Evolutionary conservation across 176 grass and related monocot species (phyloP).

Genomic region (Dendrocalamus sinicus): DNA sequence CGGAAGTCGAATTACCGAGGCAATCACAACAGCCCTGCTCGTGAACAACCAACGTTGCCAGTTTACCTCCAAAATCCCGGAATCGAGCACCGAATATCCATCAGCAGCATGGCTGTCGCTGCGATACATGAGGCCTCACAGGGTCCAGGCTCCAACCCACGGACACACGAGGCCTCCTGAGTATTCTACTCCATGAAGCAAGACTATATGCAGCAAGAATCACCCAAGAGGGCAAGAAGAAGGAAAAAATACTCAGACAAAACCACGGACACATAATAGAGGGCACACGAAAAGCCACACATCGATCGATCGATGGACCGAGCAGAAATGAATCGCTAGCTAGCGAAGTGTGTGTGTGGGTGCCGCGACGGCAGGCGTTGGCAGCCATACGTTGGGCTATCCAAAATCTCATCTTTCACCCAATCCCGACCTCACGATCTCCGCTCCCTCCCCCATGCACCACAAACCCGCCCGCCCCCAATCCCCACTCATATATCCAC

Average conservation of each 20-base stretch:
- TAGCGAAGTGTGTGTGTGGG: slow-evolving; percentile 31
- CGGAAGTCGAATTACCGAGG: not conserved
- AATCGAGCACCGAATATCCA: slow-evolving; percentile 42
- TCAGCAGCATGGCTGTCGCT: not conserved
- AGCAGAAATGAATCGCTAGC: not conserved
- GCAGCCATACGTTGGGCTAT: slow-evolving; percentile 59
- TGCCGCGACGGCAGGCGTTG: slow-evolving; percentile 19
- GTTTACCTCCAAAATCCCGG: not conserved
- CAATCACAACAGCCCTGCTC: not conserved
- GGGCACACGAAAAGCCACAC: slow-evolving; percentile 19
- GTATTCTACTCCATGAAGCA: too few relatives aligned
- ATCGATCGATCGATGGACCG: not conserved
- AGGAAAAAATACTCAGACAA: not conserved
- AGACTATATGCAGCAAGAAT: not conserved
- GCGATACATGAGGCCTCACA: not conserved
- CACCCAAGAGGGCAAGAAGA: not conserved
- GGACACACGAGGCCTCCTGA: too few relatives aligned
- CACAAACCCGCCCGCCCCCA: slow-evolving; percentile 38
- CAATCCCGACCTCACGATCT: slow-evolving; percentile 54
- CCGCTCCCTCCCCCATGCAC: slow-evolving; percentile 9
- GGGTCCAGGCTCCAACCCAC: too few relatives aligned
- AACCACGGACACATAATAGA: not conserved
- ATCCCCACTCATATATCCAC: slow-evolving; percentile 50
- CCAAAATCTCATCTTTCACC: slow-evolving; percentile 60
- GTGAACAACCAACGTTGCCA: not conserved